Evolutionary conservation across 169 alveolate genomes (phyloP).

Genomic region (Plasmodium ovale): DNA sequence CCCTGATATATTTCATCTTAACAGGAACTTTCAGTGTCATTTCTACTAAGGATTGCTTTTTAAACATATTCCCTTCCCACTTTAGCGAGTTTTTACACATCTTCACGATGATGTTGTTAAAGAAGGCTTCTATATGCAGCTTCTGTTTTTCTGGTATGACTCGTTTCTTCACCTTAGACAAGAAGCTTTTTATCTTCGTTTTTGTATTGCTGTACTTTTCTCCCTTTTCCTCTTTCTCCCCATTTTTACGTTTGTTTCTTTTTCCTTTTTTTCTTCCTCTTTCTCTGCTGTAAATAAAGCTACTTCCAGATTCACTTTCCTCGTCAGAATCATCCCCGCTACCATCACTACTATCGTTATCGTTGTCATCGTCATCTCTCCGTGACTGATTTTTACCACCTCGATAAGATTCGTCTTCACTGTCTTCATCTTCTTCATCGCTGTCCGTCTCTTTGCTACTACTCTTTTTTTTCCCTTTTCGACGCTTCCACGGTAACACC

Average conservation of each 20-base stretch:
- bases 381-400: not conserved
- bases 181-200: conserved; percentile 13
- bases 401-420: not conserved
- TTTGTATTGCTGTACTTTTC: not conserved
- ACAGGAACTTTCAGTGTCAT: conserved; percentile 70
- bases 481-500: conserved; percentile 12
- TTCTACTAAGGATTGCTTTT: conserved; percentile 42
- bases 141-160: conserved; percentile 42
- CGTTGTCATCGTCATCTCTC: not conserved
- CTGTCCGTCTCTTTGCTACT: not conserved
- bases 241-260: not conserved
- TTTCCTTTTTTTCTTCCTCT: not conserved
- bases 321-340: not conserved
- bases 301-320: not conserved
- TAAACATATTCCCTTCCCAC: conserved; percentile 70
- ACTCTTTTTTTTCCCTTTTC: conserved; percentile 24
- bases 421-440: conserved; percentile 15
- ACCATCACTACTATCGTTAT: not conserved
- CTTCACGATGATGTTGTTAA: conserved; percentile 64
- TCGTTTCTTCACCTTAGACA: conserved; percentile 13
- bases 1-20: conserved; percentile 49
- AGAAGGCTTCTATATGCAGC: conserved; percentile 69
- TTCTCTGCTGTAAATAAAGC: no score
- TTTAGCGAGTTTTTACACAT: conserved; percentile 59
- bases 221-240: not conserved